Evolutionary conservation across 2,329 filamentous ascomycete genomes (phyloP).

Genomic region (Aspergillus flavus): DNA sequence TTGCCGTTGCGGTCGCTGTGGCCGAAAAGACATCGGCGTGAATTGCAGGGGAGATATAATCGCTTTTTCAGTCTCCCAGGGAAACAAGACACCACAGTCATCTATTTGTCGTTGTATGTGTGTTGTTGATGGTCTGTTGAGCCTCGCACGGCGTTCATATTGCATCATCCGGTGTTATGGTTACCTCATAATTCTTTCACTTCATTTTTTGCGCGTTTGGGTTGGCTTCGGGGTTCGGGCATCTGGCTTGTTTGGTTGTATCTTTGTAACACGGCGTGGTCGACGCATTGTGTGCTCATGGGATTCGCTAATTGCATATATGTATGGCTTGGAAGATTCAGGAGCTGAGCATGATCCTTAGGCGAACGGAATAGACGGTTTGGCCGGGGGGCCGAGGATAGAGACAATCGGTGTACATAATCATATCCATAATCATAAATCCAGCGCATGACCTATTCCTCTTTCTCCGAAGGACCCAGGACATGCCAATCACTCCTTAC

Average conservation of each 20-base stretch:
- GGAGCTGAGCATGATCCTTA: constrained; percentile 16
- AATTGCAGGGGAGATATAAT: not conserved
- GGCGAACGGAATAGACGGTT: constrained; percentile 24
- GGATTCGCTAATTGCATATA: constrained; percentile 5
- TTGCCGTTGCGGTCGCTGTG: constrained; percentile 49
- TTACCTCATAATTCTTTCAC: not conserved
- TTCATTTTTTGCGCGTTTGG: constrained; percentile 6
- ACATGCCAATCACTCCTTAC: constrained; percentile 34
- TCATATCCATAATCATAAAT: constrained; percentile 14
- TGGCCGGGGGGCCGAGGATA: constrained; percentile 13
- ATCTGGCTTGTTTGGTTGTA: constrained; percentile 6
- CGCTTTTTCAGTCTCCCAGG: too few species aligned
- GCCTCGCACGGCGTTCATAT: constrained; percentile 7
- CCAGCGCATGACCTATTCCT: not conserved
- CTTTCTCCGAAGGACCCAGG: not conserved
- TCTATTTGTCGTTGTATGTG: not conserved
- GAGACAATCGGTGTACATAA: constrained; percentile 27
- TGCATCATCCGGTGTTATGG: constrained; percentile 22
- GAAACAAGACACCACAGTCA: constrained; percentile 8
- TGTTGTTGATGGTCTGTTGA: not conserved
- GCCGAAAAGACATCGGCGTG: constrained; percentile 24
- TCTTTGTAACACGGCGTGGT: constrained; percentile 2
- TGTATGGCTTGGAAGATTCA: not conserved
- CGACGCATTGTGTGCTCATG: constrained; percentile 13
- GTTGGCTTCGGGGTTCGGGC: not conserved